phyloP scores from a whole-genome alignment of 192 early-diverging fungal genomes.

The Mortierella hygrophila region DNA sequence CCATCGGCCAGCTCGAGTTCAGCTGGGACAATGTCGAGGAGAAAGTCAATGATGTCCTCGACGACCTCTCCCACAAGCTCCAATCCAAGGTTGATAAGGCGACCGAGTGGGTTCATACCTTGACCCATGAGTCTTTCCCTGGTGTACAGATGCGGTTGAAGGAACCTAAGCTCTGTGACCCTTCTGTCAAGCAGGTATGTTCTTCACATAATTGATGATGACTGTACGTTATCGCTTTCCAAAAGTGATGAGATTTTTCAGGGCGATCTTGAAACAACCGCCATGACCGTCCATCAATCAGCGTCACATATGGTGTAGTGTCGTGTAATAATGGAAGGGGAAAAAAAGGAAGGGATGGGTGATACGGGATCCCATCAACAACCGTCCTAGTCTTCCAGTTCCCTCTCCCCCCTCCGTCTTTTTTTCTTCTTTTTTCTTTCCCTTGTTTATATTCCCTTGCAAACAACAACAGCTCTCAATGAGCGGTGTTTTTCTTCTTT shows the following conservation, averaged over 20 bases:
- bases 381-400: not conserved
- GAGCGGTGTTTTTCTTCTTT: not conserved
- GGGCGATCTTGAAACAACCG: slow-evolving; percentile 2
- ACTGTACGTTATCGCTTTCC: not conserved
- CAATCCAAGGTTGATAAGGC: slow-evolving; percentile 40
- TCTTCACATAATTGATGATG: too few species aligned
- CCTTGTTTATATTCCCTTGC: not conserved
- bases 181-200: slow-evolving; percentile 85
- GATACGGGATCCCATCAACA: not conserved
- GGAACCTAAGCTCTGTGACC: slow-evolving; percentile 86
- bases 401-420: not conserved
- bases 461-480: not conserved
- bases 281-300: not conserved
- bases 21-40: slow-evolving; percentile 51
- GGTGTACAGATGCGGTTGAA: slow-evolving; percentile 82
- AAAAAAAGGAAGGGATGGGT: not conserved
- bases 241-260: not conserved
- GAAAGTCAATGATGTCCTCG: slow-evolving; percentile 53
- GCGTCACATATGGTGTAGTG: not conserved
- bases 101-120: slow-evolving; percentile 55
- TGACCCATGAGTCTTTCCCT: slow-evolving; percentile 74
- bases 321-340: not conserved
- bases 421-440: not conserved
- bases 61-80: slow-evolving; percentile 46
- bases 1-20: slow-evolving; percentile 28